Percentiles rank a stretch among this genome's conserved stretches.
Evolutionary conservation across 768 basidiomycete genomes (phyloP).

Genomic region (Lyophyllum atratum): DNA sequence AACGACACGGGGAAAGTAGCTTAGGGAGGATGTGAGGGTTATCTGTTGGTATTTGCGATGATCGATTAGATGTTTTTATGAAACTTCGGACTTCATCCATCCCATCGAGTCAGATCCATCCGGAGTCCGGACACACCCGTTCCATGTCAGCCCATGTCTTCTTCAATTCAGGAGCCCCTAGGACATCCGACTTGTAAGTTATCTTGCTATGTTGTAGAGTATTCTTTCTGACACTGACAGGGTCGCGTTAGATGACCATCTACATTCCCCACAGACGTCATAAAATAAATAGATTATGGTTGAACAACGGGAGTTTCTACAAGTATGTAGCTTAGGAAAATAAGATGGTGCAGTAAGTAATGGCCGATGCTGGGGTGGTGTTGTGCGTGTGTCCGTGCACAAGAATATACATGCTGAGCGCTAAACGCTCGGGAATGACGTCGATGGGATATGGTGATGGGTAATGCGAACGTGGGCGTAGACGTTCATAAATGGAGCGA

Average conservation of each 20-base stretch:
- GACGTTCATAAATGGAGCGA: conserved; percentile 5
- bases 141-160: not conserved
- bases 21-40: not conserved
- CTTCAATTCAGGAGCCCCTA: not conserved
- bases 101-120: too few relatives aligned
- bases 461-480: not conserved
- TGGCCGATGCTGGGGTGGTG: conserved; percentile 6
- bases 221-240: not conserved
- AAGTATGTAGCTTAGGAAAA: conserved; percentile 9
- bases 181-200: not conserved
- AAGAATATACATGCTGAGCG: not conserved
- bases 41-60: conserved; percentile 1
- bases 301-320: conserved; percentile 17
- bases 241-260: not conserved
- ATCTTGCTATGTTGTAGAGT: not conserved
- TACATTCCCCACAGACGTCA: not conserved
- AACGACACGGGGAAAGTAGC: not conserved
- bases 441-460: conserved; percentile 3
- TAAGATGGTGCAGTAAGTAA: conserved; percentile 2
- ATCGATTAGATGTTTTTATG: conserved; percentile 5
- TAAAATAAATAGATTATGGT: conserved; percentile 13
- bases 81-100: not conserved
- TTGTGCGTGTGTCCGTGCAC: conserved; percentile 4
- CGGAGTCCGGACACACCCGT: conserved; percentile 11
- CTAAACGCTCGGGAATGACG: not conserved